These are phyloP conservation scores for Aquilaria yunnanensis DNA, from an alignment of 345 rosid genomes.

Conservation along the genomic window DNA sequence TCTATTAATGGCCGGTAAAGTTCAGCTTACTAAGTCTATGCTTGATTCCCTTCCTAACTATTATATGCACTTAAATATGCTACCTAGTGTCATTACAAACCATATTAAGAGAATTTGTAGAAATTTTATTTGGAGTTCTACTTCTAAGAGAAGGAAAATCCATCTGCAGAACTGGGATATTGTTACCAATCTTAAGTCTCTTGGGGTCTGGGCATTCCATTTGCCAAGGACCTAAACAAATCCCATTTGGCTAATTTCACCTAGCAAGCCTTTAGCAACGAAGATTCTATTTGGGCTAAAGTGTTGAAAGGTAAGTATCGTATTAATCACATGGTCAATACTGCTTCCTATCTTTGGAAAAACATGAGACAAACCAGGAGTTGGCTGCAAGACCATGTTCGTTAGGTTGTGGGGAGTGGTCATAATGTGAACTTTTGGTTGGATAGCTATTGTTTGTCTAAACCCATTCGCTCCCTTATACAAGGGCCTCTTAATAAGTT, in stretches of 20 bases:
- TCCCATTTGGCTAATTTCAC: neutral
- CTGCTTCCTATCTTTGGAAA: neutral
- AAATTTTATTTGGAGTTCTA: neutral
- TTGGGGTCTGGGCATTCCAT: neutral
- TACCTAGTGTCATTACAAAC: neutral
- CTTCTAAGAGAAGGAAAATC: neutral
- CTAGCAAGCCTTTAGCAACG: neutral
- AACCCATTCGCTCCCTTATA: neutral
- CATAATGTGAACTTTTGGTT: neutral
- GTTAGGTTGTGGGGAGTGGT: neutral
- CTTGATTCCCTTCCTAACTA: neutral
- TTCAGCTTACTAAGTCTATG: neutral
- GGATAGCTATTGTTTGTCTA: neutral
- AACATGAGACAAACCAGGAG: neutral
- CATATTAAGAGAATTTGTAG: neutral
- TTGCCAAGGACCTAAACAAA: neutral
- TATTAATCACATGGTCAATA: no score
- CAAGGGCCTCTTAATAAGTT: neutral
- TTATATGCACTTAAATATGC: neutral
- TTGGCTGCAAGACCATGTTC: neutral
- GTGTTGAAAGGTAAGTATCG: neutral
- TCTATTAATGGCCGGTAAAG: neutral
- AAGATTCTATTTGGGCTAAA: neutral
- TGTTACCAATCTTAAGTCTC: neutral
- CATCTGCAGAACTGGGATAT: neutral